Conservation (phyloP, 257 asterid species). For the Datura wrightii region DNA sequence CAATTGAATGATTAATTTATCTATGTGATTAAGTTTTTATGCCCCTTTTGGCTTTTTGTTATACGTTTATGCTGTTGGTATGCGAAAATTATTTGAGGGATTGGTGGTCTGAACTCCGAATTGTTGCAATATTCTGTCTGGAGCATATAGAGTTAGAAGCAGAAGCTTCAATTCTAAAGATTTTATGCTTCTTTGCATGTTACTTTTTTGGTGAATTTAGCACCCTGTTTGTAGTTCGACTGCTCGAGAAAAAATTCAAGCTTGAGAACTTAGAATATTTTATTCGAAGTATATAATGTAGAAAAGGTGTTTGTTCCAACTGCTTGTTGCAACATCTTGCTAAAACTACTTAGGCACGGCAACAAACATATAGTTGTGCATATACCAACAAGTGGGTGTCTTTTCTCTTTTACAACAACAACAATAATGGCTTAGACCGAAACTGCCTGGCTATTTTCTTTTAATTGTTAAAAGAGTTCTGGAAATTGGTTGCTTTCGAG, state of each 20-base stretch:
- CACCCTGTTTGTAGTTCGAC: neutral
- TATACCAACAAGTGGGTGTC: neutral
- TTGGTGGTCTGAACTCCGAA: neutral
- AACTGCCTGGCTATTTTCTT: neutral
- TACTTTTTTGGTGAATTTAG: neutral
- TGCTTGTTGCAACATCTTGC: neutral
- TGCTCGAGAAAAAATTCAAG: no score
- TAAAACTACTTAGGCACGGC: neutral
- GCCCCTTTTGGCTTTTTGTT: neutral
- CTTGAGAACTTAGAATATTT: neutral
- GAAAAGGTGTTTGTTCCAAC: neutral
- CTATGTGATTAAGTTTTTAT: neutral
- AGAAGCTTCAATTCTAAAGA: neutral
- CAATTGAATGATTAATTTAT: neutral
- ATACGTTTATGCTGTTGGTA: neutral
- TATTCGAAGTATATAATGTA: neutral
- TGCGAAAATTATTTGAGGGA: neutral
- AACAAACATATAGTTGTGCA: neutral
- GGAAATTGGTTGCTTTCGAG: neutral
- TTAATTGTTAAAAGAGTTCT: neutral
- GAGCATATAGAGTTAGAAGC: neutral
- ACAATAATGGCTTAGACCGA: neutral
- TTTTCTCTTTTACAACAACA: neutral
- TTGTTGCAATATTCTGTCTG: neutral
- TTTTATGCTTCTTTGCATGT: neutral